Evolutionary conservation across 805 yeast species (phyloP).

Genomic region (Myxozyma kluyveri): DNA sequence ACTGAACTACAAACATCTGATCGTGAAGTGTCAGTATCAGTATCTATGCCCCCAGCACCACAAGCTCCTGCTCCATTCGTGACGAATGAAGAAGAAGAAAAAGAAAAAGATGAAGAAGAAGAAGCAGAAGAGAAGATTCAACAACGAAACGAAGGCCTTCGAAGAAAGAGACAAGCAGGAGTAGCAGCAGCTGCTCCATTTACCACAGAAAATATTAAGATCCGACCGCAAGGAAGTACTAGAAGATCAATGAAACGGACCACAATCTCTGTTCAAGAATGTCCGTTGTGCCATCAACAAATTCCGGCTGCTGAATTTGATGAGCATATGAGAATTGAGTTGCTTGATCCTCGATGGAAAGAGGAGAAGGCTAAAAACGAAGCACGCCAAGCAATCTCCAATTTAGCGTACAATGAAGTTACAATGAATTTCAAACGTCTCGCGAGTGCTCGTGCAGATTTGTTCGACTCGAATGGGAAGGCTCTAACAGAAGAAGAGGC

Average conservation of each 20-base stretch:
- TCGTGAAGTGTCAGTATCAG: constrained; percentile 1
- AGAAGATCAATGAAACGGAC: constrained; percentile 44
- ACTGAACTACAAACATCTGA: constrained; percentile 3
- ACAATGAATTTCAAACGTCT: constrained; percentile 41
- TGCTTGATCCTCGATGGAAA: constrained; percentile 75
- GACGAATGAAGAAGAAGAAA: neutral
- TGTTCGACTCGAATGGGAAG: constrained; percentile 32
- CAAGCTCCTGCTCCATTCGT: neutral
- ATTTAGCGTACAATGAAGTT: constrained; percentile 38
- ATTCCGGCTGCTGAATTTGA: constrained; percentile 66
- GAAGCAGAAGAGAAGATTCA: constrained; percentile 21
- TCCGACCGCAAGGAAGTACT: constrained; percentile 69
- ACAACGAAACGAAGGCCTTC: constrained; percentile 19
- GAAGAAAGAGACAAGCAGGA: constrained; percentile 27
- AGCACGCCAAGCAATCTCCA: constrained; percentile 37
- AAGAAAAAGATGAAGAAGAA: constrained; percentile 6
- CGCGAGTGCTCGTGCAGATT: constrained; percentile 37
- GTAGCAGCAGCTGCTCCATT: constrained; percentile 25
- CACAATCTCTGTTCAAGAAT: constrained; percentile 44
- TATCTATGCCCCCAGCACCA: constrained; percentile 1
- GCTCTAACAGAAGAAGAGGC: constrained; percentile 28
- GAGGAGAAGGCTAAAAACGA: constrained; percentile 52
- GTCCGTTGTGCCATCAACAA: constrained; percentile 75
- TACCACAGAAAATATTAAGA: constrained; percentile 40
- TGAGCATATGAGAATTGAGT: constrained; percentile 63